Base-by-base conservation (phyloP, 805 yeast species). In the Kazachstania africana region DNA sequence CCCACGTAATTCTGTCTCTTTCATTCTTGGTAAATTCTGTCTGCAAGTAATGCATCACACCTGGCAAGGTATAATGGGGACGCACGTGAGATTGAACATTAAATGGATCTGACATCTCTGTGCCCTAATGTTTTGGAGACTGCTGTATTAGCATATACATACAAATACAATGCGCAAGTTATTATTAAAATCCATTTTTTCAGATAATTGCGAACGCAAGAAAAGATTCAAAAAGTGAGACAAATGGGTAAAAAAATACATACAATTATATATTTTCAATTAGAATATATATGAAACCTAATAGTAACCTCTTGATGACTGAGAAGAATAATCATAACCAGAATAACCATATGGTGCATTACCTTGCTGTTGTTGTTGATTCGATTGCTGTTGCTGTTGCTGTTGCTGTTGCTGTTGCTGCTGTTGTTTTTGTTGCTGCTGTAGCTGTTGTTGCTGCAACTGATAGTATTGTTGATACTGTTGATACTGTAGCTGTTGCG, bases 11-110 rank as follows among this genome's bases (percentile, higher is more conserved):
- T 31, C 75, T 57, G 40, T 70, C 73, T 33, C 72, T 65, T 47
- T 75, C 80, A 47, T 68, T 70, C 36, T 63, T 65, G 33, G 75
- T 72, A 65, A 74, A 73, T 42, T 75, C 79, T 16, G 68, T 57
- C 46, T 75, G 80, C 44, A 75, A 59, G 38, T 68, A 75, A 44
- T 71, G 68, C 72, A 75, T 71, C 20, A 75, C 74, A 31, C 80
- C 79, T 26, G 64, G 62, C 20, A 55, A 31, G 12, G 57, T 47
- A 34, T 53, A 53, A 14, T 42, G 47, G 16, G 44, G 45, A 26
- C 39, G 48, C 29, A 40, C 27, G 13, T 40, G 6, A 19, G n/a
- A n/a, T n/a, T n/a, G n/a, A n/a, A n/a, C n/a, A n/a, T n/a, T n/a
- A n/a, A n/a, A n/a, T n/a, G n/a, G 41, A 8, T 14, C 26, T 9